These are phyloP conservation scores for Castanopsis chinensis DNA, from an alignment of 306 rosid species.

Conservation along the genomic window DNA sequence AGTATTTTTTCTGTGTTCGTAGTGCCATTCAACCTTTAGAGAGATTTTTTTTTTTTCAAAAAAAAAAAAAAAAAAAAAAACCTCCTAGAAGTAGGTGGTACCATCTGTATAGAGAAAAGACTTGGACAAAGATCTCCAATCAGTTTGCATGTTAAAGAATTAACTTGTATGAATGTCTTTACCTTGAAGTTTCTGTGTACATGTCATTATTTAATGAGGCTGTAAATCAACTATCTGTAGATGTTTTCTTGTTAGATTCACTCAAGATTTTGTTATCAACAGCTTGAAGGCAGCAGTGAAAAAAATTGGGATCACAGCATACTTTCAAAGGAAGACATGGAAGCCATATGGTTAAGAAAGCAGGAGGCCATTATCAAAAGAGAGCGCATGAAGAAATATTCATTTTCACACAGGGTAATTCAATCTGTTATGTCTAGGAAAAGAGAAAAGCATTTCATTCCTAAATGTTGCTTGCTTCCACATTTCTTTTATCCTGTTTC, in stretches of 20 bases:
- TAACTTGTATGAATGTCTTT: not conserved
- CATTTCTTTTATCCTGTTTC: not conserved
- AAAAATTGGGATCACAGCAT: slow-evolving; percentile 65
- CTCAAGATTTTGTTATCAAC: slow-evolving; percentile 23
- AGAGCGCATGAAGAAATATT: slow-evolving; percentile 79
- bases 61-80: too few relatives aligned
- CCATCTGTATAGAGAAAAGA: slow-evolving; percentile 5
- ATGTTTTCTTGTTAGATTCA: slow-evolving; percentile 22
- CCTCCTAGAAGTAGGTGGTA: not conserved
- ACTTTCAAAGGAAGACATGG: slow-evolving; percentile 54
- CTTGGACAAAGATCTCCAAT: not conserved
- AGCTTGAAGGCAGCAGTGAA: slow-evolving; percentile 49
- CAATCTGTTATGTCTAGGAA: not conserved
- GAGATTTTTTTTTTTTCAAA: not conserved
- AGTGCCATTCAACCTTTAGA: not conserved
- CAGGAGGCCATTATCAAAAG: slow-evolving; percentile 68
- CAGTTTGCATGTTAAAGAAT: not conserved
- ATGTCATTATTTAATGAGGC: not conserved
- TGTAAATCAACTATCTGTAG: not conserved
- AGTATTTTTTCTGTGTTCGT: too few relatives aligned
- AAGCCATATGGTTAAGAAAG: slow-evolving; percentile 50
- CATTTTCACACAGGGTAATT: slow-evolving; percentile 74
- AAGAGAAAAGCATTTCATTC: too few relatives aligned
- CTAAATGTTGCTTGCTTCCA: not conserved
- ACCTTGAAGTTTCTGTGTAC: not conserved